These are phyloP conservation scores for Globomyces sp. DNA, from an alignment of 371 early-diverging fungal genomes.

Conservation along the genomic window DNA sequence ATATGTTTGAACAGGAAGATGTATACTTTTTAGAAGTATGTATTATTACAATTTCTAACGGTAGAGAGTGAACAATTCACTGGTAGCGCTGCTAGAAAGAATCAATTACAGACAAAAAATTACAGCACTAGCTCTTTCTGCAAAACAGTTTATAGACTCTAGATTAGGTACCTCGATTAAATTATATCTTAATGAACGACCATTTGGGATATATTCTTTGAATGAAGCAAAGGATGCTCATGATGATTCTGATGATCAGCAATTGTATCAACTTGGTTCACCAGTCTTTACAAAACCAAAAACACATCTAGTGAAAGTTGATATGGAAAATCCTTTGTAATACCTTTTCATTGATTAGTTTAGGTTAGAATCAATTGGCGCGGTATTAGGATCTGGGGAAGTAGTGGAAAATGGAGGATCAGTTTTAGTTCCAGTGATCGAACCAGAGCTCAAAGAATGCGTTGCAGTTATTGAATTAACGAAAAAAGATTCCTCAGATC, in stretches of 20 bases:
- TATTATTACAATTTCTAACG: background rate
- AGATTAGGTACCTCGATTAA: background rate
- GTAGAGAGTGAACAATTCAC: background rate
- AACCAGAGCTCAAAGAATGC: background rate
- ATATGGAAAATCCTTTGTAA: background rate
- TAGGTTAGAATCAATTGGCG: background rate
- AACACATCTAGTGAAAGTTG: background rate
- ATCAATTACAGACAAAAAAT: conserved; percentile 36
- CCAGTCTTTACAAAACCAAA: background rate
- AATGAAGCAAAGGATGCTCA: background rate
- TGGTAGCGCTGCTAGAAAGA: conserved; percentile 17
- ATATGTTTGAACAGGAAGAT: background rate
- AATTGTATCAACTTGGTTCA: background rate
- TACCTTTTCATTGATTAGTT: background rate
- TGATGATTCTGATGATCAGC: background rate
- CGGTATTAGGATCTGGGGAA: background rate
- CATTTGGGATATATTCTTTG: background rate
- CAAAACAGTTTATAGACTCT: conserved; percentile 7
- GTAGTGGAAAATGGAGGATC: background rate
- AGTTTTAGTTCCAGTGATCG: conserved; percentile 4
- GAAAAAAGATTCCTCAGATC: background rate
- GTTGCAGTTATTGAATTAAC: background rate
- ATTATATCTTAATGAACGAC: background rate
- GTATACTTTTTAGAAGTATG: conserved; percentile 5
- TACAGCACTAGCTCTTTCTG: conserved; percentile 28